Percentiles rank a stretch among this genome's conserved stretches.
phyloP scores from a whole-genome alignment of 2,329 filamentous ascomycete species.

The Cadophora gregata region DNA sequence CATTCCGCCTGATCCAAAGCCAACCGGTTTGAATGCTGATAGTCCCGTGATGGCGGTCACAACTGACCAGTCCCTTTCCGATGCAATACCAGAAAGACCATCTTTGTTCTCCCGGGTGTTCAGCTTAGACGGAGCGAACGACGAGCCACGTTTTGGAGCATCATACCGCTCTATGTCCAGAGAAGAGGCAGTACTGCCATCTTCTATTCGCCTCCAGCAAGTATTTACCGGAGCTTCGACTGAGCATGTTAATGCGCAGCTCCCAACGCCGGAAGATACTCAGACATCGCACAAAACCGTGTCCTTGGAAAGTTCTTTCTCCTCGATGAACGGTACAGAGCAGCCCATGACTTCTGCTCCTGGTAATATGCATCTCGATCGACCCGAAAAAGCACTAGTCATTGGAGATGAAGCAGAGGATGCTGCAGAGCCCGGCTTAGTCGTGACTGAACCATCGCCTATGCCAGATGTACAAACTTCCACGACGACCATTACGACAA shows the following conservation, averaged over 20 bases:
- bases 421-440: neutral
- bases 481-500: neutral
- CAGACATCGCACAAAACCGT: slow-evolving; percentile 29
- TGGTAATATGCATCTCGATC: neutral
- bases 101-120: slow-evolving; percentile 24
- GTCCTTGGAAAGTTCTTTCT: slow-evolving; percentile 30
- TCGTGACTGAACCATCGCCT: neutral
- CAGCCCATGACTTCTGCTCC: neutral
- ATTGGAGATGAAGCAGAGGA: neutral
- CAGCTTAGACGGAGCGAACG: slow-evolving; percentile 35
- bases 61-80: neutral
- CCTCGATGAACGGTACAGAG: neutral
- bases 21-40: neutral
- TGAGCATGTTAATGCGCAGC: slow-evolving; percentile 28
- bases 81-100: neutral
- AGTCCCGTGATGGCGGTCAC: neutral
- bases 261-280: slow-evolving; percentile 41
- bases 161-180: slow-evolving; percentile 24
- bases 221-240: neutral
- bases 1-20: neutral
- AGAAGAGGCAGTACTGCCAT: slow-evolving; percentile 7
- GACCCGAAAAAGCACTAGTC: neutral
- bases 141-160: slow-evolving; percentile 23
- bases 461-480: neutral
- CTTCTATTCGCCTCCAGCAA: neutral